Evolutionary conservation across 2,329 filamentous ascomycete species (phyloP).

Genomic region (Trichoderma polysporum): DNA sequence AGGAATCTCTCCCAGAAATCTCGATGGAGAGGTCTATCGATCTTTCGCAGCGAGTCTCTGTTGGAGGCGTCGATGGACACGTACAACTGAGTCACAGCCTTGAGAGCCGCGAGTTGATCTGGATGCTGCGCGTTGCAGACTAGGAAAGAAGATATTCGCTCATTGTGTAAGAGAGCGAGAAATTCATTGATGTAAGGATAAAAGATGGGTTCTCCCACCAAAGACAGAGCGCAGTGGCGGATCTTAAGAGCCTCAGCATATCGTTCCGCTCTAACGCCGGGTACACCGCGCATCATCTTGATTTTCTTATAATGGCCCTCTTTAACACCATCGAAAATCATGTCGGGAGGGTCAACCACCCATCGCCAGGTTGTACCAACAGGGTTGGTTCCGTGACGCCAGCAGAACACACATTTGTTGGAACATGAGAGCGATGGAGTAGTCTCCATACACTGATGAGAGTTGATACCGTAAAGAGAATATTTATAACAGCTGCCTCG

Average conservation of each 20-base stretch:
- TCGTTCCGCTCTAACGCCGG: constrained; percentile 85
- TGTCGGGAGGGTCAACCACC: constrained; percentile 85
- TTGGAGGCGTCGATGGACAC: constrained; percentile 95
- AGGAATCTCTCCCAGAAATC: constrained; percentile 98
- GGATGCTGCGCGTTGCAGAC: constrained; percentile 98
- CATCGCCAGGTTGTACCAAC: constrained; percentile 97
- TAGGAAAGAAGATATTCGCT: constrained; percentile 89
- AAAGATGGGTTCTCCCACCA: constrained; percentile 98
- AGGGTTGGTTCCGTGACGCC: constrained; percentile 95
- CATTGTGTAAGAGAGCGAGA: constrained; percentile 74
- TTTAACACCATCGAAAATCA: constrained; percentile 89
- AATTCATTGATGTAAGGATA: constrained; percentile 98
- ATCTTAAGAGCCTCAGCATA: constrained; percentile 93
- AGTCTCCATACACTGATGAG: constrained; percentile 97
- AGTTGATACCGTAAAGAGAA: constrained; percentile 95
- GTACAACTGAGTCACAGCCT: constrained; percentile 91
- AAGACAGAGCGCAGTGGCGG: constrained; percentile 83
- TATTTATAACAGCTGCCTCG: constrained; percentile 97
- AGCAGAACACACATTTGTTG: constrained; percentile 99
- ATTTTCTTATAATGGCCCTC: constrained; percentile 95
- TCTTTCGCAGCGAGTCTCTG: constrained; percentile 79
- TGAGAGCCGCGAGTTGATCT: constrained; percentile 77
- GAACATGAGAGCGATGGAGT: constrained; percentile 93
- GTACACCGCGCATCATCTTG: constrained; percentile 92
- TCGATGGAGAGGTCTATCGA: constrained; percentile 87